Percentiles rank a stretch among this genome's conserved stretches.
These are phyloP conservation scores for Sphagnum contortum DNA, from an alignment of 225 moss, liverwort and hornwort genomes.

Conservation along the genomic window DNA sequence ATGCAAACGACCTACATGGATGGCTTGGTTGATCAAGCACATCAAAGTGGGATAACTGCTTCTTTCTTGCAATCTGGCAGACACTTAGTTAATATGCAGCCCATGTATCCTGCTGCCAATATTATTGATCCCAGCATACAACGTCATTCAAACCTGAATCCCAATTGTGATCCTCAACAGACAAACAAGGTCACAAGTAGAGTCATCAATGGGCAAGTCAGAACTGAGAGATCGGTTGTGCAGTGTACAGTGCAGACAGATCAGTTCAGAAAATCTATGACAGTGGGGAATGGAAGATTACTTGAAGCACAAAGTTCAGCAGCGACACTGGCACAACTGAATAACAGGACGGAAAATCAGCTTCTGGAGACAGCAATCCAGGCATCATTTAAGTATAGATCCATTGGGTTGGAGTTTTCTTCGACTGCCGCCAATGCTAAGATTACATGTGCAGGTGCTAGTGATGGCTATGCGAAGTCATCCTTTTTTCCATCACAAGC, in stretches of 20 bases:
- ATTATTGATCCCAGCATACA: too few species aligned
- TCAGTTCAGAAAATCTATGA: constrained; percentile 23
- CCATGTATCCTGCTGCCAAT: too few species aligned
- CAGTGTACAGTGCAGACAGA: constrained; percentile 28
- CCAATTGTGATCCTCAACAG: too few species aligned
- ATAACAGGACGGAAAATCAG: constrained; percentile 40
- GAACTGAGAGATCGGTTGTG: constrained; percentile 21
- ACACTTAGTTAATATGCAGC: constrained; percentile 11
- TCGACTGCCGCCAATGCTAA: constrained; percentile 7
- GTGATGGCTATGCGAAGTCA: background rate
- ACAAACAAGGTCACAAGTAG: background rate
- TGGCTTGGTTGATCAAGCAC: constrained; percentile 15
- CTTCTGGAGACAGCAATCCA: constrained; percentile 40
- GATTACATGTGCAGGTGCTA: constrained; percentile 8
- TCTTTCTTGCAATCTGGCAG: constrained; percentile 15
- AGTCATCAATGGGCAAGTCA: constrained; percentile 15
- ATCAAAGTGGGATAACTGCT: constrained; percentile 22
- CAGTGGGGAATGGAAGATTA: constrained; percentile 27
- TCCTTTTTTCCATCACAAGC: too few species aligned
- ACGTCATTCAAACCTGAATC: too few species aligned
- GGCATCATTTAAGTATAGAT: constrained; percentile 35
- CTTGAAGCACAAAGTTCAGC: constrained; percentile 26
- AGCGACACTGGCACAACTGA: constrained; percentile 34
- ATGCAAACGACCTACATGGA: constrained; percentile 25
- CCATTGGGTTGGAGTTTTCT: constrained; percentile 21